A percentile compares a stretch with the other conserved stretches of the same genome.
Evolutionary conservation across 2,329 filamentous ascomycete genomes (phyloP).

Genomic region (Chaetothyriales sp.): DNA sequence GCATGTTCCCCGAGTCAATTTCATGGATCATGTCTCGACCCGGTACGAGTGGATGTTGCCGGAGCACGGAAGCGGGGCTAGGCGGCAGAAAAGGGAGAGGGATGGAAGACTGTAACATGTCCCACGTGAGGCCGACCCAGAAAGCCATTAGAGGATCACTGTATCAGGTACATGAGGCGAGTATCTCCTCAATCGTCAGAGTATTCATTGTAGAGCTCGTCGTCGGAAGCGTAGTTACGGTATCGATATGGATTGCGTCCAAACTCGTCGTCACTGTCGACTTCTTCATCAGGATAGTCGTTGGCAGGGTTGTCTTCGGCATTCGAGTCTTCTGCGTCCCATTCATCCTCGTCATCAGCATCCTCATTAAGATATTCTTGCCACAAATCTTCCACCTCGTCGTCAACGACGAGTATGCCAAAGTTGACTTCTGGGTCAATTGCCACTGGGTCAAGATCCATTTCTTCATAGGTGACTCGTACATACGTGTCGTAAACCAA

Average conservation of each 20-base stretch:
- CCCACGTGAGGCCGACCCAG: neutral
- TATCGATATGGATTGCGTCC: constrained; percentile 30
- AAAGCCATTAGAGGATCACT: neutral
- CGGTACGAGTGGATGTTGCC: constrained; percentile 1
- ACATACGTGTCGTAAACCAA: constrained; percentile 52
- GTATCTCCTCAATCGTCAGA: constrained; percentile 10
- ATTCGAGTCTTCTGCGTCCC: constrained; percentile 50
- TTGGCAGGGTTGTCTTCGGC: constrained; percentile 39
- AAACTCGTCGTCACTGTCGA: constrained; percentile 34
- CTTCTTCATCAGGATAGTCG: constrained; percentile 38
- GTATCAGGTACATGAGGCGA: neutral
- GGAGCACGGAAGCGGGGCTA: neutral
- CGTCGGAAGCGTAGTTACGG: constrained; percentile 28
- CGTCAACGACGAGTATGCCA: constrained; percentile 37
- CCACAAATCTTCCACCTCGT: constrained; percentile 44
- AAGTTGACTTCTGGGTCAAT: constrained; percentile 12
- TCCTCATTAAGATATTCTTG: constrained; percentile 42
- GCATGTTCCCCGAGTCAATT: neutral
- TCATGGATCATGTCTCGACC: neutral
- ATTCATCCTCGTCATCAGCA: constrained; percentile 39
- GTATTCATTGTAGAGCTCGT: constrained; percentile 32
- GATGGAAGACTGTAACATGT: neutral
- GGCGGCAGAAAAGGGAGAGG: neutral
- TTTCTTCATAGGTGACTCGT: constrained; percentile 27
- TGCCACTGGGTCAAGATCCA: constrained; percentile 19